A percentile compares a stretch with the other conserved stretches of the same genome.
Conservation (phyloP, 176 grass and related monocot genomes). For the Cenchrus purpureus region DNA sequence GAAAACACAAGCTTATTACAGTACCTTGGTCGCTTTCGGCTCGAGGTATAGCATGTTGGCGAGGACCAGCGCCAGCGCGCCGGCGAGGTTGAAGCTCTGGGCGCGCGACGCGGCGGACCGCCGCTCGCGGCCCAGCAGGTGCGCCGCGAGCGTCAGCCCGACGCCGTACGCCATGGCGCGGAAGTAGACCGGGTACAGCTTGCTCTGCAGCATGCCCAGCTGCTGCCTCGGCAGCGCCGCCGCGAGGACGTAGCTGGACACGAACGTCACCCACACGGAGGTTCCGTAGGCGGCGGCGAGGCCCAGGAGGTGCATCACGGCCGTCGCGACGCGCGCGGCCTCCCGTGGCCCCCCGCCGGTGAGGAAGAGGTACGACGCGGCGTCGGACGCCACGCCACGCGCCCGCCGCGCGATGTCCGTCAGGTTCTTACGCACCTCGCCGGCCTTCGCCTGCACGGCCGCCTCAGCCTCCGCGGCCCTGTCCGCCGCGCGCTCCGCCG, state of each 20-base stretch:
- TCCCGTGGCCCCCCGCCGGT: constrained; percentile 5
- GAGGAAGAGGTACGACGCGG: constrained; percentile 33
- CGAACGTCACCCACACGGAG: constrained; percentile 85
- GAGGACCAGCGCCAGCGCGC: constrained; percentile 52
- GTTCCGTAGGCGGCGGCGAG: constrained; percentile 69
- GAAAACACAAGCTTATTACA: background rate
- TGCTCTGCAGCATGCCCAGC: constrained; percentile 88
- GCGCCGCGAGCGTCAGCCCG: constrained; percentile 50
- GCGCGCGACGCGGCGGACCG: constrained; percentile 42
- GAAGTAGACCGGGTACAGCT: constrained; percentile 93
- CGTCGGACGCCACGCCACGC: constrained; percentile 56
- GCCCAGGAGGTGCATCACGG: constrained; percentile 63
- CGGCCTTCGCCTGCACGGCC: constrained; percentile 34
- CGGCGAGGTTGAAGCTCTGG: constrained; percentile 69
- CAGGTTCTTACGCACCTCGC: constrained; percentile 59
- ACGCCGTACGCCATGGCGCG: constrained; percentile 60
- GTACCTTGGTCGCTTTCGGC: constrained; percentile 81
- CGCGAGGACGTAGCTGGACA: constrained; percentile 72
- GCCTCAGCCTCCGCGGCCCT: constrained; percentile 32
- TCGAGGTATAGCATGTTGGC: constrained; percentile 73
- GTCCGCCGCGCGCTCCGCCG: background rate
- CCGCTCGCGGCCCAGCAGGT: constrained; percentile 57
- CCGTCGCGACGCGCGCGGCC: constrained; percentile 42
- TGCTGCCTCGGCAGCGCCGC: constrained; percentile 65
- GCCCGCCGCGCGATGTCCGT: constrained; percentile 64